Evolutionary conservation across 2,329 filamentous ascomycete species (phyloP), one percentile per base, ranked within the genome.

Genomic region (Volutella citrinella): DNA sequence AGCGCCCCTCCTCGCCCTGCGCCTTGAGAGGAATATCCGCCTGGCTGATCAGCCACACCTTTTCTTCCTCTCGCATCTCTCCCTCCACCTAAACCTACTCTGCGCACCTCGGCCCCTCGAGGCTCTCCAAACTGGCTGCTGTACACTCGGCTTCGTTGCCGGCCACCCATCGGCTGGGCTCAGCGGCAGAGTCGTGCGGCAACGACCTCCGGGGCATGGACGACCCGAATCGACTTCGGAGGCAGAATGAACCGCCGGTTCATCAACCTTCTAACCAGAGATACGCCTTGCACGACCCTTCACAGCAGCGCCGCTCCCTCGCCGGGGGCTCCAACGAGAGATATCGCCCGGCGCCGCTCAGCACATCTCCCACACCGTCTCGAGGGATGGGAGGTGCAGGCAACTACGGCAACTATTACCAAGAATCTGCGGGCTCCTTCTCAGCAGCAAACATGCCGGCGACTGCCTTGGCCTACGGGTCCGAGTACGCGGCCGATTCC

Each of bases 191-290:
- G 65, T 67, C 70, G 61, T 67, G 68, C 64, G 60, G 64, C 56
- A 64, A 71, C 63, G 64, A 68, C 56, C 61, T 70, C 69, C 60
- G 65, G 65, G 80, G 78, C 60, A 93, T 93, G 87, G 87, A 91
- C 72, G 80, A 84, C 66, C 78, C 82, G 69, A 78, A 77, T 65
- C 79, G 76, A 59, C 73, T 79, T 57, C 75, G 80, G 70, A 83
- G 84, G 76, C 83, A 84, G 70, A 78, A 84, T 76, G 84, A 85
- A 65, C 72, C 76, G 65, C 73, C 78, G 60, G 69, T 75, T 63
- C 82, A 83, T 66, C 71, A 78, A 56, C 63, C 68, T 56, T 72
- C 72, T 63, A 71, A 69, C 59, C 60, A 69, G 32, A 69, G 74
- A 63, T 79, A 74, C 48, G 57, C 69, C 40, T 54, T 70, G 46